Evolutionary conservation across 176 grass and related monocot species (phyloP), one percentile per base, ranked within the genome.

Genomic region (Tillandsia leiboldiana): DNA sequence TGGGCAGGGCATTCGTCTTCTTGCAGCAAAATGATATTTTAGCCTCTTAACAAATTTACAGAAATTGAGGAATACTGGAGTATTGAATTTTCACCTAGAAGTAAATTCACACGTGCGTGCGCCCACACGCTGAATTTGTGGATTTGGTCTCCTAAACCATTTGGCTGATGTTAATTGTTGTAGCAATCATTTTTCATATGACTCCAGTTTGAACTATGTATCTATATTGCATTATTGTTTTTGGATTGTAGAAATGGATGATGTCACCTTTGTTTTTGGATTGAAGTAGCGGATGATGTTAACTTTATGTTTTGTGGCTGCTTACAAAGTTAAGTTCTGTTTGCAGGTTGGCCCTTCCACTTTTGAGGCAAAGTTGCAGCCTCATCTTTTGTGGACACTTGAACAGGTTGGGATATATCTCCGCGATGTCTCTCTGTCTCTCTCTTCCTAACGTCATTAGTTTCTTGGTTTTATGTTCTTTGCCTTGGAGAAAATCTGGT

Each of bases 311-410:
- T 48, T 33, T 61, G 56, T 23, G 12, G 7, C 56, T 61, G 7
- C 56, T 61, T 57, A 57, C 15, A 12, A 12, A 57, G 56, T 61
- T 17, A 57, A 56, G 56, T 61, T 23, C 56, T 9, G 2, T 77
- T 22, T 77, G 52, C 53, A 93, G 89, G 82, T 87, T 75, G 82
- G 71, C 69, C 79, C 81, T 52, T 42, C 61, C 15, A 92, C 82
- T 72, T 97, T 92, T 75, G 86, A 83, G 87, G 87, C 89, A 49
- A 92, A 92, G 82, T 75, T 97, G 78, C 89, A 87, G 59, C 84
- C 89, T 83, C 86, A 97, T 80, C 89, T 97, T 84, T 20, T 93
- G 56, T 87, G 89, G 94, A 87, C 59, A 67, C 85, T 90, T 77
- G 86, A 86, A 72, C 84, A 97, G 94, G 94, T 97, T 72, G 69